Evolutionary conservation across 176 grass and related monocot genomes (phyloP), one percentile per base, ranked within the genome.

Genomic region (Luzula sylvatica): DNA sequence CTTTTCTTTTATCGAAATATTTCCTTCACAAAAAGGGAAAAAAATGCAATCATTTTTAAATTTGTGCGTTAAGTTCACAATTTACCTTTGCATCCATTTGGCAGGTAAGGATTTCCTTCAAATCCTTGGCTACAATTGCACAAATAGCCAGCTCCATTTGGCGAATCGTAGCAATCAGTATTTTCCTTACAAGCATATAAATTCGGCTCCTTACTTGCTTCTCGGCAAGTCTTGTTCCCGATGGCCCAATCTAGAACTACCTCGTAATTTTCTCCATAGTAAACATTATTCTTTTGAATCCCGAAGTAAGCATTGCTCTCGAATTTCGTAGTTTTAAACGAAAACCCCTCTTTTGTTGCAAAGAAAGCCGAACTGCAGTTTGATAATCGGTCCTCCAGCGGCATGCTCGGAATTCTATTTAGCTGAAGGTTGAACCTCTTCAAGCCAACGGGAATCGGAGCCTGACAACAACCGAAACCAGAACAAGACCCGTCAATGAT

Each of bases 381-480:
- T 8, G 8, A 18, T 3, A 47, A 15, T 17, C 4, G 18, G 1
- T 8, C 25, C n/a, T n/a, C n/a, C 1, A 26, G 20, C 9, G 47
- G 4, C 4, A 5, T 32, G 1, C 32, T 43, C 21, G n/a, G 30
- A 18, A 81, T 9, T 59, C 50, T 75, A 23, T 11, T 20, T 1
- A 81, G 27, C 0, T 22, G 16, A 19, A 66, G 18, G 8, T 39
- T n/a, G 14, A 71, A 29, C 0, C 13, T 53, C 46, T 70, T 53
- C 12, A 66, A 8, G 2, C 52, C 50, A n/a, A 2, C 8, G 9
- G 46, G 38, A 14, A 81, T 2, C 5, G 65, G 30, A n/a, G 27
- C 20, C 50, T 70, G 71, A 61, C 78, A 81, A 18, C 78, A 81
- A 7, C 78, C 71, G 9, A 75, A 27, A 17, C 78, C 78, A 15